phyloP scores from a whole-genome alignment of 345 rosid genomes.

The Citrus unshiu region DNA sequence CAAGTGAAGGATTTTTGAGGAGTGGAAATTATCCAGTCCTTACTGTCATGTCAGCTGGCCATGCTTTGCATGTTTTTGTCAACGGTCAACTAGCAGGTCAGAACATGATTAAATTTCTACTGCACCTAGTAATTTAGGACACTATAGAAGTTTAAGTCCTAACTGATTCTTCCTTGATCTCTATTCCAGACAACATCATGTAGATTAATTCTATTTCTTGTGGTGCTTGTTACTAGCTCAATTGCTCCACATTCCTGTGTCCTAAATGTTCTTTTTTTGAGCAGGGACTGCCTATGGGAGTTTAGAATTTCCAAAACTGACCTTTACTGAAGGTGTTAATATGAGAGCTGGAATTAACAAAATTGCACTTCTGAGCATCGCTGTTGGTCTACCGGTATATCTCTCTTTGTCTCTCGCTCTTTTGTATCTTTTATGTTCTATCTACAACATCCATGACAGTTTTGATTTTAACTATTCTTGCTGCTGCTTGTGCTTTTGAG shows the following conservation, averaged over 20 bases:
- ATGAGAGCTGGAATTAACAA: slow-evolving; percentile 84
- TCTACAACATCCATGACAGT: background rate
- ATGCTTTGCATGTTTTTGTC: slow-evolving; percentile 88
- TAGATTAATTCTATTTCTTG: background rate
- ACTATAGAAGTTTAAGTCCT: background rate
- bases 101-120: background rate
- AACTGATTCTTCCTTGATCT: background rate
- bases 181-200: background rate
- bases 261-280: slow-evolving; percentile 3
- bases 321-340: slow-evolving; percentile 61
- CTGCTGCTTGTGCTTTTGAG: slow-evolving; percentile 18
- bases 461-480: slow-evolving; percentile 5
- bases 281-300: slow-evolving; percentile 93
- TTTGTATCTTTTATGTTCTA: background rate
- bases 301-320: slow-evolving; percentile 81
- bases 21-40: slow-evolving; percentile 54
- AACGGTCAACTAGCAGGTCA: slow-evolving; percentile 82
- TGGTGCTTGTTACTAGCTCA: background rate
- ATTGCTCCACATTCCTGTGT: background rate
- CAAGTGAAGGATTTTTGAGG: slow-evolving; percentile 56
- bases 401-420: slow-evolving; percentile 15
- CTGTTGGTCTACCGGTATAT: slow-evolving; percentile 94
- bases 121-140: background rate
- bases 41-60: slow-evolving; percentile 82
- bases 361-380: slow-evolving; percentile 80